Base-by-base conservation (phyloP, 345 rosid species). In the Ceriops decandra region DNA sequence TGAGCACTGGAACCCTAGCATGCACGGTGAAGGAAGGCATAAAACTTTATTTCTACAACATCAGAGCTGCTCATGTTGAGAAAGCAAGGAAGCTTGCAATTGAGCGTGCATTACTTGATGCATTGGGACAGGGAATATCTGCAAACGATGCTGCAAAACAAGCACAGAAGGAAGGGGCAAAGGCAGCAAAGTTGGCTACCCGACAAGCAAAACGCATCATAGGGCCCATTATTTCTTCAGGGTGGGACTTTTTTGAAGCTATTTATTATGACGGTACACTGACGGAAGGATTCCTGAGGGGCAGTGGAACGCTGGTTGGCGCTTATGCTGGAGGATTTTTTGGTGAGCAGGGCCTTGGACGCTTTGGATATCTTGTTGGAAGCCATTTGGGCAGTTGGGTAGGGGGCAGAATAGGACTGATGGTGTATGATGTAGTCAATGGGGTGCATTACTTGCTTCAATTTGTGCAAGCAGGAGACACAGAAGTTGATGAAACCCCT, bases 221-320 rank as follows among this genome's bases (percentile, higher is more conserved):
- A 71, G 99, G 99, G 20, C 99, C 99, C 22, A 78, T 95, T 24
- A 83, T 95, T n/a, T 84, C 99, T 57, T 84, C 91, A 3, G 96
- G 97, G 7, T 88, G 99, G 99, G 96, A 95, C 80, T 95, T 91
- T 75, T 95, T 95, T 22, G 99, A 95, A 74, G 96, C 99, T 9
- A 53, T 95, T 51, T 95, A 95, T 76, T 89, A 86, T 68, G 97
- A 95, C 0, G 97, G 99, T 64, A 89, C 90, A 24, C 32, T 88
- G 24, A 81, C 93, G 0, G 99, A 91, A 75, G 99, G 93, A 52
- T 84, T 88, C 80, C 85, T 91, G 28, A 88, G 97, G 64, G 99
- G 96, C 59, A 78, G 82, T 4, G 96, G 99, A n/a, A 95, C 99
- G 13, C 75, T 95, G 65, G 64, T 81, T 52, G 99, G 97, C n/a